Conservation (phyloP, 2,329 filamentous ascomycete species). For the Trichoderma asperellum region DNA sequence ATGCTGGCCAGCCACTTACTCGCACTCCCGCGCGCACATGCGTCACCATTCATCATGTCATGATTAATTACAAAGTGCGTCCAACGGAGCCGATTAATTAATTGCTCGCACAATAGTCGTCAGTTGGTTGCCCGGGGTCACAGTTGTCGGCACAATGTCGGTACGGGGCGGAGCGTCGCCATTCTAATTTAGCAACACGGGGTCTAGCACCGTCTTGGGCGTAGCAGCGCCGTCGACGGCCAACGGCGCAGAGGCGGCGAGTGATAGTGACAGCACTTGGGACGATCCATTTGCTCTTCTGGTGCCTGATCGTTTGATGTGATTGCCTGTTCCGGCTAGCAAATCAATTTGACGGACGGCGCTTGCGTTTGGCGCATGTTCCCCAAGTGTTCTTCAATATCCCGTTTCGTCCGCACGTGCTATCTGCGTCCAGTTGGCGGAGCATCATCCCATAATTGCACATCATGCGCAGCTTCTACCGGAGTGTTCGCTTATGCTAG, state of each 20-base stretch:
- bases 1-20: slow-evolving; percentile 12
- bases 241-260: slow-evolving; percentile 5
- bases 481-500: slow-evolving; percentile 5
- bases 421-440: neutral
- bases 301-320: slow-evolving; percentile 21
- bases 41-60: neutral
- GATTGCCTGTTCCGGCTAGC: slow-evolving; percentile 23
- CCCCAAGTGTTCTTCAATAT: slow-evolving; percentile 15
- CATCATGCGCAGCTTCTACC: slow-evolving; percentile 6
- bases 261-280: slow-evolving; percentile 22
- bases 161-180: slow-evolving; percentile 20
- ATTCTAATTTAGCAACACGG: slow-evolving; percentile 20
- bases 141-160: slow-evolving; percentile 26
- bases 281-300: slow-evolving; percentile 7
- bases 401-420: slow-evolving; percentile 20
- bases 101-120: neutral
- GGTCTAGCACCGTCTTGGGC: slow-evolving; percentile 22
- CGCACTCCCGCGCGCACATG: neutral
- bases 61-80: neutral
- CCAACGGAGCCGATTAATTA: neutral
- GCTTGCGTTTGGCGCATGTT: slow-evolving; percentile 3
- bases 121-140: neutral
- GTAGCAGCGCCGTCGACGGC: slow-evolving; percentile 12
- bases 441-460: slow-evolving; percentile 23
- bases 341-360: slow-evolving; percentile 1